Conservation (phyloP, 768 basidiomycete genomes). For the Hortiboletus campestris region DNA sequence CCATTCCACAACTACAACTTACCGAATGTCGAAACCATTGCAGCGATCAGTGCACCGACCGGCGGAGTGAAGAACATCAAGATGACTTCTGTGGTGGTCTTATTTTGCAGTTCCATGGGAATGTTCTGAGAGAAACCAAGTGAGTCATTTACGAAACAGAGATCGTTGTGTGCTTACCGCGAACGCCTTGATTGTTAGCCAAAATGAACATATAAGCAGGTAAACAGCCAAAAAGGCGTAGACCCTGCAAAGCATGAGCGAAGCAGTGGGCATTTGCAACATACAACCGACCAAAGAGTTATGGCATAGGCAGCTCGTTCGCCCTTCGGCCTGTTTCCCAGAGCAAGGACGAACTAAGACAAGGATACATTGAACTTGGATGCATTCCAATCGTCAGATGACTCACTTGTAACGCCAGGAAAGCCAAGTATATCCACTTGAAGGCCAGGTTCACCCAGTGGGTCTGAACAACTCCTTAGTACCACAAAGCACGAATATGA, state of each 20-base stretch:
- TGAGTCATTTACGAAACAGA: background rate
- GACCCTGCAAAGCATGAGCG: constrained; percentile 49
- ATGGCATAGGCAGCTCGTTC: constrained; percentile 70
- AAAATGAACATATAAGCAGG: constrained; percentile 83
- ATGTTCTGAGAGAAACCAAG: constrained; percentile 42
- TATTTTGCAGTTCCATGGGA: constrained; percentile 47
- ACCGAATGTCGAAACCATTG: constrained; percentile 88
- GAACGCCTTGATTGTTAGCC: constrained; percentile 80
- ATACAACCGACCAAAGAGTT: constrained; percentile 60
- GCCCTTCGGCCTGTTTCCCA: constrained; percentile 86
- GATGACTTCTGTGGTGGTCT: constrained; percentile 51
- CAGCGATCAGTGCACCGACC: constrained; percentile 79
- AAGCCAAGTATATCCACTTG: constrained; percentile 85
- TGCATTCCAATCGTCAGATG: too few species aligned
- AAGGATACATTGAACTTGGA: background rate
- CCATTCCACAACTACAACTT: constrained; percentile 16
- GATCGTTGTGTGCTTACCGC: constrained; percentile 40
- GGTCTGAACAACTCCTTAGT: constrained; percentile 43
- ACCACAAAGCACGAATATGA: background rate
- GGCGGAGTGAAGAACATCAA: constrained; percentile 68
- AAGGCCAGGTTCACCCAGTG: constrained; percentile 83
- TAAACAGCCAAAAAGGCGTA: constrained; percentile 84
- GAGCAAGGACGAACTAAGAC: constrained; percentile 60
- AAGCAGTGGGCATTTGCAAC: background rate
- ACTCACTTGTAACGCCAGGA: constrained; percentile 73